A percentile compares a stretch with the other conserved stretches of the same genome.
Evolutionary conservation across 2,329 filamentous ascomycete species (phyloP).

Genomic region (Pseudogymnoascus sp.): DNA sequence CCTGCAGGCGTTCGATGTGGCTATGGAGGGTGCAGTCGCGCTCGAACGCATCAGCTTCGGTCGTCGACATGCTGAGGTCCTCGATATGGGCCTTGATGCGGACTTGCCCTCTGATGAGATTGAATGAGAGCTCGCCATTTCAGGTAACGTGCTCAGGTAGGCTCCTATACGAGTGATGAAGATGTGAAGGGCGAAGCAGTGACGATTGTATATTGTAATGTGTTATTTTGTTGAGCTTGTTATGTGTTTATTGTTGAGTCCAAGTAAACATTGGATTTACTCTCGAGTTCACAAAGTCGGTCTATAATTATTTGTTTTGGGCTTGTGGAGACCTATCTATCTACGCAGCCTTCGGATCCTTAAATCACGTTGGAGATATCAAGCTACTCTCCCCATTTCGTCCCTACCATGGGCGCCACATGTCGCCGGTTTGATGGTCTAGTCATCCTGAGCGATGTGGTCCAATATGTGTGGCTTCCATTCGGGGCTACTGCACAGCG

Average conservation of each 20-base stretch:
- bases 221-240: background rate
- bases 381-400: background rate
- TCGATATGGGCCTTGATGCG: constrained; percentile 33
- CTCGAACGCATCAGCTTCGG: constrained; percentile 48
- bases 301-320: constrained; percentile 7
- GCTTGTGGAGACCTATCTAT: constrained; percentile 4
- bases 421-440: constrained; percentile 1
- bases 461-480: constrained; percentile 8
- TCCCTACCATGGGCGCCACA: constrained; percentile 9
- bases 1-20: constrained; percentile 45
- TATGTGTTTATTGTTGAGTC: background rate
- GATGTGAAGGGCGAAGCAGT: background rate
- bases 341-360: background rate
- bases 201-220: background rate
- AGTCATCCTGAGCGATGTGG: constrained; percentile 7
- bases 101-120: constrained; percentile 23
- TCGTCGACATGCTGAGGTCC: constrained; percentile 36
- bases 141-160: background rate
- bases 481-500: constrained; percentile 1
- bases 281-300: background rate
- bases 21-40: constrained; percentile 51
- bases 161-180: background rate
- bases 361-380: constrained; percentile 1
- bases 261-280: background rate
- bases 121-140: constrained; percentile 6